Evolutionary conservation across 179 eudicot genomes (phyloP).

Genomic region (Spergularia azorica): DNA sequence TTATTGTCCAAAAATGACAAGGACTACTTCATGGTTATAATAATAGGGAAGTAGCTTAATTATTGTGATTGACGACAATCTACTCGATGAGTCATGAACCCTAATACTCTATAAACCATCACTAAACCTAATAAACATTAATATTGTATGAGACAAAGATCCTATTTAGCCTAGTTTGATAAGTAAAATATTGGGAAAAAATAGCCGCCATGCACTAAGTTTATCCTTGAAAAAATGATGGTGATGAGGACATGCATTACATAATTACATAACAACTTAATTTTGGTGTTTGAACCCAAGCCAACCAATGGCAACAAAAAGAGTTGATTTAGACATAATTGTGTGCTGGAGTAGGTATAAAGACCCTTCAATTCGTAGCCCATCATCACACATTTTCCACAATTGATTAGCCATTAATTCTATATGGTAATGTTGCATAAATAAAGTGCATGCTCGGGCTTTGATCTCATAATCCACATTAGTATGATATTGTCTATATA

Average conservation of each 20-base stretch:
- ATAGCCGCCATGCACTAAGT: conserved; percentile 34
- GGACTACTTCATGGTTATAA: conserved; percentile 22
- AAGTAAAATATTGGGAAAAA: not conserved
- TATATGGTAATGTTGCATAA: no score
- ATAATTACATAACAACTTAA: conserved; percentile 6
- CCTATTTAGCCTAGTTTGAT: conserved; percentile 8
- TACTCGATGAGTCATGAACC: conserved; percentile 34
- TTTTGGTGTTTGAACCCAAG: not conserved
- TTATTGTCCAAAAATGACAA: conserved; percentile 26
- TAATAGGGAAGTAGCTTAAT: conserved; percentile 28
- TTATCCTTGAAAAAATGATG: no score
- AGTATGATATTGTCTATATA: no score
- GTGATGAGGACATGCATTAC: no score
- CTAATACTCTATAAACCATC: conserved; percentile 24
- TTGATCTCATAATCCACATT: no score
- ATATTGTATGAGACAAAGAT: not conserved
- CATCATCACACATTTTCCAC: not conserved
- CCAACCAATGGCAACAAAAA: not conserved
- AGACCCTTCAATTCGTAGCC: not conserved
- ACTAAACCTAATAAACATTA: conserved; percentile 26
- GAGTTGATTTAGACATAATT: conserved; percentile 14
- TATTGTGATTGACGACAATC: conserved; percentile 27
- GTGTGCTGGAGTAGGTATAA: conserved; percentile 23
- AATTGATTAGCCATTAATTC: not conserved
- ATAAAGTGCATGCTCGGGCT: no score